phyloP scores from a whole-genome alignment of 306 rosid genomes.

The Castanea sativa region DNA sequence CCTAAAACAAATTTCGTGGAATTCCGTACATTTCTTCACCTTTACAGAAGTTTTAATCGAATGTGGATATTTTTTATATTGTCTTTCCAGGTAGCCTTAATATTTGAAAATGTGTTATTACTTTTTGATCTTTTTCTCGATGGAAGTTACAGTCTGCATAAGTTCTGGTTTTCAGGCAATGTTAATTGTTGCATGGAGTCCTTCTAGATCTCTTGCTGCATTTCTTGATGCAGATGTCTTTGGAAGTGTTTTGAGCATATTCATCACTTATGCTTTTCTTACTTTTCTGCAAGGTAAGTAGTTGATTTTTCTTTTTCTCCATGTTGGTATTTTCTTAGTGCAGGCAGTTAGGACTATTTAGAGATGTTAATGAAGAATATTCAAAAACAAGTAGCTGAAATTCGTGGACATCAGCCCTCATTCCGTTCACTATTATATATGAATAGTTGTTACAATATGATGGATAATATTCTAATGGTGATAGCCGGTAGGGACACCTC shows the following conservation, averaged over 20 bases:
- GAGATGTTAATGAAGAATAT: no score
- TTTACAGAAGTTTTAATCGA: conserved; percentile 92
- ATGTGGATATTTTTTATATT: conserved; percentile 96
- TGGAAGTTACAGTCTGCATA: conserved; percentile 7
- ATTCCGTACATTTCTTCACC: conserved; percentile 87
- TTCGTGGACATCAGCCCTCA: no score
- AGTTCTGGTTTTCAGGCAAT: conserved; percentile 67
- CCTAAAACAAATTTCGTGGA: conserved; percentile 95
- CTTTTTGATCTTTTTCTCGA: conserved; percentile 1
- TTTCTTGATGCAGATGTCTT: conserved; percentile 70
- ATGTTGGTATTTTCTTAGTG: no score
- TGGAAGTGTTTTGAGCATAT: conserved; percentile 75
- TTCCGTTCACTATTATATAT: no score
- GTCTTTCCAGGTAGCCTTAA: conserved; percentile 80
- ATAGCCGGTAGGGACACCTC: no score
- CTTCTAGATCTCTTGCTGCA: conserved; percentile 61
- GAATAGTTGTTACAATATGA: no score
- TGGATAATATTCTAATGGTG: no score
- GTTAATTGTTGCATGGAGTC: conserved; percentile 92
- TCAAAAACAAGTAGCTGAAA: no score
- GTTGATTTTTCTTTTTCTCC: background rate
- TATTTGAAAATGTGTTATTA: conserved; percentile 12
- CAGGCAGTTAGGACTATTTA: no score
- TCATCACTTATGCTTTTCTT: conserved; percentile 82
- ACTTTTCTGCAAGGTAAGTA: conserved; percentile 81